phyloP scores from a whole-genome alignment of 2,329 filamentous ascomycete genomes.

The Aureobasidium pullulans region DNA sequence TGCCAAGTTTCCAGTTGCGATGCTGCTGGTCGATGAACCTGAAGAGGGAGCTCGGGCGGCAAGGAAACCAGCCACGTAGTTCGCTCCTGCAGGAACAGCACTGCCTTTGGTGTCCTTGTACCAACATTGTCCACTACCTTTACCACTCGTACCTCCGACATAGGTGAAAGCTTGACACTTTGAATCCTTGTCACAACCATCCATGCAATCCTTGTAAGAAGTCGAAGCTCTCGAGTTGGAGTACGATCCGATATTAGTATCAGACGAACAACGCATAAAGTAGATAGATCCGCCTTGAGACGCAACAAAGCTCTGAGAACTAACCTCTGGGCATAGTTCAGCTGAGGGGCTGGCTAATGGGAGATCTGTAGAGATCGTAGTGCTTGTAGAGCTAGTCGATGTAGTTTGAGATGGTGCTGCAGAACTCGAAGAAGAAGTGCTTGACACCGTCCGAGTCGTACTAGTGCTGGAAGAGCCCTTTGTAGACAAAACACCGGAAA shows the following conservation, averaged over 20 bases:
- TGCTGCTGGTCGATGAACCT: background rate
- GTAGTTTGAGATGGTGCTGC: conserved; percentile 13
- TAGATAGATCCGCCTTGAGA: conserved; percentile 7
- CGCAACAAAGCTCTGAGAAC: conserved; percentile 12
- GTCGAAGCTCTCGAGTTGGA: conserved; percentile 7
- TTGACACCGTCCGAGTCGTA: background rate
- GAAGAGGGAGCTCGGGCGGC: background rate
- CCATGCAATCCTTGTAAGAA: conserved; percentile 16
- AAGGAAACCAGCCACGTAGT: conserved; percentile 16
- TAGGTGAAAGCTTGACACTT: conserved; percentile 17
- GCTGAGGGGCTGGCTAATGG: conserved; percentile 12
- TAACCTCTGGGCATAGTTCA: conserved; percentile 8
- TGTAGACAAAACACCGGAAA: conserved; percentile 1
- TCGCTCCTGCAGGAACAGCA: conserved; percentile 5
- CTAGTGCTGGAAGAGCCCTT: background rate
- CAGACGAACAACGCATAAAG: conserved; percentile 15
- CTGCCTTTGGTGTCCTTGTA: conserved; percentile 16
- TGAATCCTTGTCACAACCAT: conserved; percentile 12
- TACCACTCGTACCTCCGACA: conserved; percentile 10
- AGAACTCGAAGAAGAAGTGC: background rate
- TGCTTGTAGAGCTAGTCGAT: conserved; percentile 11
- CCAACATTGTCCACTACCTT: conserved; percentile 13
- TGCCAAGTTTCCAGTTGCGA: background rate
- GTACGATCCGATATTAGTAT: conserved; percentile 15
- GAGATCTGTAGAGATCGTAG: background rate